Percentiles rank a stretch among this genome's conserved stretches.
Evolutionary conservation across 2,329 filamentous ascomycete genomes (phyloP).

Genomic region (Microdochium trichocladiopsis): DNA sequence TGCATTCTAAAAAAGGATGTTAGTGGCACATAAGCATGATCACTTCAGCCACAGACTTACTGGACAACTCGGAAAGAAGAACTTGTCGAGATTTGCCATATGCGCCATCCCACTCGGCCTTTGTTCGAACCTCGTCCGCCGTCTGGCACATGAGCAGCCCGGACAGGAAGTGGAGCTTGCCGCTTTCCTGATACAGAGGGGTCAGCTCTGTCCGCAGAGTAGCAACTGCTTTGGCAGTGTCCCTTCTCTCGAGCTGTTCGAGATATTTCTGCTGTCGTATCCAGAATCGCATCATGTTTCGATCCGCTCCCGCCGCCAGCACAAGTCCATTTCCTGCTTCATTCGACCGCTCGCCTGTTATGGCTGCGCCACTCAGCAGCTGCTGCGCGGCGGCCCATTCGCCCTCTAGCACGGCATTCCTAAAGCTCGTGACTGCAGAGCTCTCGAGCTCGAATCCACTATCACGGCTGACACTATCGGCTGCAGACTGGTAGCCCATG

Average conservation of each 20-base stretch:
- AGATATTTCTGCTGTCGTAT: conserved; percentile 92
- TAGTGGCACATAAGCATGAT: conserved; percentile 1
- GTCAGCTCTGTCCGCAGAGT: conserved; percentile 87
- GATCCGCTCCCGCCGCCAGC: conserved; percentile 68
- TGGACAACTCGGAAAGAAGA: conserved; percentile 76
- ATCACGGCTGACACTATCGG: conserved; percentile 66
- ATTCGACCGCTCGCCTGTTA: conserved; percentile 21
- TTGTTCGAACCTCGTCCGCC: conserved; percentile 65
- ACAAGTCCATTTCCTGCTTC: conserved; percentile 54
- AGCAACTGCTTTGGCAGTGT: conserved; percentile 66
- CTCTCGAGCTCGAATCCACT: conserved; percentile 87
- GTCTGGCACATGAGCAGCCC: conserved; percentile 86
- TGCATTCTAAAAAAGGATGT: conserved; percentile 54
- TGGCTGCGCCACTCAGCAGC: conserved; percentile 56
- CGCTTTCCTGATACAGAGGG: conserved; percentile 72
- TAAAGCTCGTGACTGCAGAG: conserved; percentile 77
- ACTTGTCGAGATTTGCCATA: conserved; percentile 64
- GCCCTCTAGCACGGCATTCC: conserved; percentile 71
- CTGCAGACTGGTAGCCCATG: conserved; percentile 76
- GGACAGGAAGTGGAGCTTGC: conserved; percentile 74
- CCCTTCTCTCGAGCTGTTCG: conserved; percentile 73
- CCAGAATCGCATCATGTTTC: conserved; percentile 76
- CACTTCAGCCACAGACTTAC: conserved; percentile 38
- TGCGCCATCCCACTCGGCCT: conserved; percentile 82
- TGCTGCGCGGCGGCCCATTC: conserved; percentile 81